These are phyloP conservation scores for Trichophyton benhamiae DNA, from an alignment of 2,329 filamentous ascomycete species.

Conservation along the genomic window DNA sequence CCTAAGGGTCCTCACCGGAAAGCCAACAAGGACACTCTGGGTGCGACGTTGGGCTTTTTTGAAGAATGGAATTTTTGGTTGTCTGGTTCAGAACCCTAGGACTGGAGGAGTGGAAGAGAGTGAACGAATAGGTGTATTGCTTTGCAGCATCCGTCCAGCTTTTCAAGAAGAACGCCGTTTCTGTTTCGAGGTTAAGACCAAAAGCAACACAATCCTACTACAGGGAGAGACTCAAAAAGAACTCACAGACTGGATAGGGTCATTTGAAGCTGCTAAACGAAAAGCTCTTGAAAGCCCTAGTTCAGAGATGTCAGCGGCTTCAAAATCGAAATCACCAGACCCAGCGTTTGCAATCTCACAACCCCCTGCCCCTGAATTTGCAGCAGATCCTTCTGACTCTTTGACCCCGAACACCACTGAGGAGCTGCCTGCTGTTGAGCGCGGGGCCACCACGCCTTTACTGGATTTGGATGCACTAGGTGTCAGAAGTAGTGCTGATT, in stretches of 20 bases:
- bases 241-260: conserved; percentile 85
- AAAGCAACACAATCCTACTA: conserved; percentile 75
- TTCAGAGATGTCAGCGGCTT: conserved; percentile 35
- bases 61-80: conserved; percentile 90
- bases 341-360: conserved; percentile 88
- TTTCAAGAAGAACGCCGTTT: conserved; percentile 88
- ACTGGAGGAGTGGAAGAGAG: conserved; percentile 82
- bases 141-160: conserved; percentile 85
- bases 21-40: conserved; percentile 84
- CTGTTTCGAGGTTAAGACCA: conserved; percentile 97
- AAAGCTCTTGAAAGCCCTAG: conserved; percentile 69
- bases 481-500: conserved; percentile 60
- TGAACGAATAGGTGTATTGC: conserved; percentile 85
- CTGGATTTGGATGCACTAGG: conserved; percentile 49
- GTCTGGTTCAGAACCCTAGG: conserved; percentile 69
- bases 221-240: conserved; percentile 88
- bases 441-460: conserved; percentile 52
- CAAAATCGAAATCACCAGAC: conserved; percentile 38
- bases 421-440: conserved; percentile 46
- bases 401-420: conserved; percentile 44
- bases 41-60: conserved; percentile 89
- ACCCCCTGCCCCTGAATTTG: conserved; percentile 79
- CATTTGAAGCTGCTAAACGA: conserved; percentile 89
- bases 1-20: conserved; percentile 66
- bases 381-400: conserved; percentile 62